These are phyloP conservation scores for Wickerhamiella shivajii DNA, from an alignment of 805 yeast species.

Conservation along the genomic window DNA sequence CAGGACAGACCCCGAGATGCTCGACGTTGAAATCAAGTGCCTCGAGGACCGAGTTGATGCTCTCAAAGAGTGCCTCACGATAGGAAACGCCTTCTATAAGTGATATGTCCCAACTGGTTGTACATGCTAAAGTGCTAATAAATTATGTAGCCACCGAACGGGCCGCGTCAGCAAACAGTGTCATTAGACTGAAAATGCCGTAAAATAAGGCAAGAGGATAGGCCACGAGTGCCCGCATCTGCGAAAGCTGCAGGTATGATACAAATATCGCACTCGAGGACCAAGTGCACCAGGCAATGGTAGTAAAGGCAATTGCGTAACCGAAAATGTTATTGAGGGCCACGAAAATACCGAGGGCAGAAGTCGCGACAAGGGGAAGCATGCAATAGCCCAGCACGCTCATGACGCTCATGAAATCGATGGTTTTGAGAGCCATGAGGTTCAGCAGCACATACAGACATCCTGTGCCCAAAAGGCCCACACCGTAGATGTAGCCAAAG, in stretches of 20 bases:
- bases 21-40: too few relatives aligned
- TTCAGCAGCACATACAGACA: slow-evolving; percentile 74
- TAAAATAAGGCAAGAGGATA: slow-evolving; percentile 87
- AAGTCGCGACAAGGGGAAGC: slow-evolving; percentile 68
- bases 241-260: slow-evolving; percentile 63
- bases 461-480: slow-evolving; percentile 79
- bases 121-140: neutral
- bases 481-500: slow-evolving; percentile 93
- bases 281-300: slow-evolving; percentile 82
- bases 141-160: neutral
- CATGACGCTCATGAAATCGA: slow-evolving; percentile 54
- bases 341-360: slow-evolving; percentile 53
- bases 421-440: slow-evolving; percentile 50
- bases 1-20: too few relatives aligned
- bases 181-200: slow-evolving; percentile 90
- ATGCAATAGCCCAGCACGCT: slow-evolving; percentile 89
- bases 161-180: slow-evolving; percentile 49
- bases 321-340: slow-evolving; percentile 64
- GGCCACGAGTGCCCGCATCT: slow-evolving; percentile 81
- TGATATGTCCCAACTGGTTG: too few relatives aligned
- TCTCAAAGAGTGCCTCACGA: too few relatives aligned
- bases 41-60: too few relatives aligned
- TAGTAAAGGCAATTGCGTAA: slow-evolving; percentile 46
- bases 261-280: slow-evolving; percentile 89
- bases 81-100: too few relatives aligned